phyloP scores from a whole-genome alignment of 2,329 filamentous ascomycete genomes.

The Aureobasidium namibiae region DNA sequence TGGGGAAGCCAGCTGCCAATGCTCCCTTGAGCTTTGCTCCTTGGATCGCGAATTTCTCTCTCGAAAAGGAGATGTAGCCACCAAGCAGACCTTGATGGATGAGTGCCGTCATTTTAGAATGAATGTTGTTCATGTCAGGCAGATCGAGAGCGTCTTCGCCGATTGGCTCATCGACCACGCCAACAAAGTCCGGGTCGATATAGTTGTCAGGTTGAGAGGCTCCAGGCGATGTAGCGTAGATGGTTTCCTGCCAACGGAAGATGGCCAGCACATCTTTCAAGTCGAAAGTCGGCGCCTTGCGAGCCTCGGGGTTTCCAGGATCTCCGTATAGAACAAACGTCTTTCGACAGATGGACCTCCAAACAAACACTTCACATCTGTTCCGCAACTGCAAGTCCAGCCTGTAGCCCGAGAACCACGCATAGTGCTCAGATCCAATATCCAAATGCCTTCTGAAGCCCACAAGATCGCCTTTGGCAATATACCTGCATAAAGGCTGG shows the following conservation, averaged over 20 bases:
- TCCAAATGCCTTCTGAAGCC: conserved; percentile 63
- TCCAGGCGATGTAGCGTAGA: conserved; percentile 24
- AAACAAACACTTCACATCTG: conserved; percentile 71
- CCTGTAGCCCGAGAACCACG: conserved; percentile 69
- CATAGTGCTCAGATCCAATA: conserved; percentile 43
- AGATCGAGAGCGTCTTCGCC: conserved; percentile 12
- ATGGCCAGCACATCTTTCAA: conserved; percentile 59
- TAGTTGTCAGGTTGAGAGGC: conserved; percentile 30
- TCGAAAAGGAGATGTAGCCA: conserved; percentile 74
- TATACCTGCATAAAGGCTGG: conserved; percentile 61
- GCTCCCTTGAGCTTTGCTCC: conserved; percentile 53
- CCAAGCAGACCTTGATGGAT: conserved; percentile 73
- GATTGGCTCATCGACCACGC: conserved; percentile 18
- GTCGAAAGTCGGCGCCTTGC: conserved; percentile 63
- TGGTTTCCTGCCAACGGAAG: conserved; percentile 55
- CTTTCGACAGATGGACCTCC: conserved; percentile 71
- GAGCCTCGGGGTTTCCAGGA: conserved; percentile 51
- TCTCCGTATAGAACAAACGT: conserved; percentile 71
- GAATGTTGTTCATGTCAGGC: conserved; percentile 58
- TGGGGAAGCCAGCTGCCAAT: conserved; percentile 66
- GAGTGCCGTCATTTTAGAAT: conserved; percentile 67
- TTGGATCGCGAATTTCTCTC: conserved; percentile 71
- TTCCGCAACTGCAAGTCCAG: conserved; percentile 69
- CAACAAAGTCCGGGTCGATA: conserved; percentile 39
- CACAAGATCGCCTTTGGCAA: conserved; percentile 66